phyloP scores from a whole-genome alignment of 305 asterid genomes.

The Striga hermonthica region DNA sequence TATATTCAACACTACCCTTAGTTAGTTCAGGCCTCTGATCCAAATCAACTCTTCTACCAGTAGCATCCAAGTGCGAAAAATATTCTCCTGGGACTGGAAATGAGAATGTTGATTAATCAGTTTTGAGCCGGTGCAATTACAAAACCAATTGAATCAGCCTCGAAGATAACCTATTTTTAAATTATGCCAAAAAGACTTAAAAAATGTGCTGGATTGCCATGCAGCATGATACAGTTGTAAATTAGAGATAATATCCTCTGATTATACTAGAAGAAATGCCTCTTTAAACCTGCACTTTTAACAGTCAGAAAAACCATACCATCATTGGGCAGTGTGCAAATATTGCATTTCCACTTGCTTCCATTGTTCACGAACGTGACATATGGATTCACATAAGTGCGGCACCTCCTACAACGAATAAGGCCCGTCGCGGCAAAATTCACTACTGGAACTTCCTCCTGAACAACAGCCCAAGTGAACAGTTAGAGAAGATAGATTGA shows the following conservation, averaged over 20 bases:
- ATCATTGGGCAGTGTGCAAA: slow-evolving; percentile 76
- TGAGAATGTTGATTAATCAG: slow-evolving; percentile 38
- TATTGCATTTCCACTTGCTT: slow-evolving; percentile 91
- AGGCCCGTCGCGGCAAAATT: slow-evolving; percentile 74
- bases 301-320: slow-evolving; percentile 39
- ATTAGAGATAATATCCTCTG: background rate
- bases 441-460: slow-evolving; percentile 92
- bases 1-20: slow-evolving; percentile 76
- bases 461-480: slow-evolving; percentile 34
- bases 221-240: background rate
- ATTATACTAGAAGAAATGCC: background rate
- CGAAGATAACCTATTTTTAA: background rate
- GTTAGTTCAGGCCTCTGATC: slow-evolving; percentile 88
- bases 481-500: slow-evolving; percentile 27
- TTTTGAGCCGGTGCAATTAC: background rate
- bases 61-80: slow-evolving; percentile 77
- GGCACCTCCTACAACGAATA: slow-evolving; percentile 89
- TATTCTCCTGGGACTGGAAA: slow-evolving; percentile 79
- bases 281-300: background rate
- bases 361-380: slow-evolving; percentile 77
- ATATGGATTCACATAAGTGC: slow-evolving; percentile 82
- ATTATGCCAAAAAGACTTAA: background rate
- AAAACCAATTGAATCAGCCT: background rate
- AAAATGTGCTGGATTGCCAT: background rate
- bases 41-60: slow-evolving; percentile 78